Base-by-base conservation (phyloP, 2,329 filamentous ascomycete species). In the Fusarium circinatum region DNA sequence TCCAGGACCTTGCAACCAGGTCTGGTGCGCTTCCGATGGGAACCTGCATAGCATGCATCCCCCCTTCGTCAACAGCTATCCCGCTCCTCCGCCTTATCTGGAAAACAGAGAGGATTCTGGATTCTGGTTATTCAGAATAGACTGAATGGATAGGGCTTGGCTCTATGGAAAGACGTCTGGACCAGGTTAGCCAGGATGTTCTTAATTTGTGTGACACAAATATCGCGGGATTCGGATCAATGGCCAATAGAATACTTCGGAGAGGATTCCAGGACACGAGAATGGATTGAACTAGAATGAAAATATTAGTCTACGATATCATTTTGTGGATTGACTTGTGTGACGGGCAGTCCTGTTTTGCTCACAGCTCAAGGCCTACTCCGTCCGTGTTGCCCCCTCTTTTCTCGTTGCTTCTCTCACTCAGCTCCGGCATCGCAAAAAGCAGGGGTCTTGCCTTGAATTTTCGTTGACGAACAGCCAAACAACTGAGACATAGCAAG, bases 401-500 rank as follows among this genome's bases (percentile, higher is more conserved):
- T 28, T 54, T 39, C 51, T 38, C 12, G 51, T 28, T 54, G 18
- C 14, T 58, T 58, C 30, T 57, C 39, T 24, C 20, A 28, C n/a
- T 26, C 41, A 44, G n/a, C 13, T 17, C 32, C 18, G 28, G 34
- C 11, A 55, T 28, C 2, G 4, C 18, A 52, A 55, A 28, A 42
- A 17, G 32, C 51, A 41, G 36, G 34, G 51, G 20, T 18, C 36
- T 12, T n/a, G 17, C 22, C 38, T 18, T 45, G 32, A 34, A 22
- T 49, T 32, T 14, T 20, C 32, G 49, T 26, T 6, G 3, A n/a
- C 22, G 11, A n/a, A 52, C 39, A 22, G n/a, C 36, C 41, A 54
- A 34, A 20, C 24, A 44, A n/a, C 47, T 54, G 52, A 65, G 67
- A 70, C 52, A 70, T 4, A 6, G 18, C 38, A 49, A 68, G 42